Evolutionary conservation across 805 yeast species (phyloP).

Genomic region (Candida mattraensis): DNA sequence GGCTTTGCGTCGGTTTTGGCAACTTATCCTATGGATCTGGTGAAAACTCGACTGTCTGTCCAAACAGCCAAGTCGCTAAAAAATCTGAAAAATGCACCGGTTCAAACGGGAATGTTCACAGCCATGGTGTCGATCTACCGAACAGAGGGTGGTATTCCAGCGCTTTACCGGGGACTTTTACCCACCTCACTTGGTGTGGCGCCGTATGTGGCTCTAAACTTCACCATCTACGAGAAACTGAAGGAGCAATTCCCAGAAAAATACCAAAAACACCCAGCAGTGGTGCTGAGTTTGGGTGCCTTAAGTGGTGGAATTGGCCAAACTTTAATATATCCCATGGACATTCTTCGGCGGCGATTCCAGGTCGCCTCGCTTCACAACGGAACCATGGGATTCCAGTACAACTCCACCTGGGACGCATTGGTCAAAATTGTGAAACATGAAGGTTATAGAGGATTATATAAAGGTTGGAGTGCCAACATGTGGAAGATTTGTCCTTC

Average conservation of each 20-base stretch:
- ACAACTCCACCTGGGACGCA: conserved; percentile 76
- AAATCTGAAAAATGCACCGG: conserved; percentile 44
- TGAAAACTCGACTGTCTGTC: conserved; percentile 84
- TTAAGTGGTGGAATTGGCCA: conserved; percentile 88
- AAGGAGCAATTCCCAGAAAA: conserved; percentile 51
- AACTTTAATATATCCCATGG: conserved; percentile 87
- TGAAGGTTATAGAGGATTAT: conserved; percentile 76
- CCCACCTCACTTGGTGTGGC: conserved; percentile 96
- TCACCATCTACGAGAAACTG: conserved; percentile 82
- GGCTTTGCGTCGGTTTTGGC: conserved; percentile 78
- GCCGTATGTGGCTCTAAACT: conserved; percentile 92
- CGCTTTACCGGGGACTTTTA: conserved; percentile 78
- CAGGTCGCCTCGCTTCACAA: conserved; percentile 86
- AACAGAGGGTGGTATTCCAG: conserved; percentile 79
- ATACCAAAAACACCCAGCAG: conserved; percentile 36
- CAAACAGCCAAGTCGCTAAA: conserved; percentile 69
- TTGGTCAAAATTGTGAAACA: conserved; percentile 60
- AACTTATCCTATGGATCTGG: conserved; percentile 90
- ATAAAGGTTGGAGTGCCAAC: conserved; percentile 76
- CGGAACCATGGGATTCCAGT: conserved; percentile 77
- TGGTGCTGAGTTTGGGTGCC: conserved; percentile 78
- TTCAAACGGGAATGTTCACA: conserved; percentile 71
- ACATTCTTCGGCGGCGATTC: conserved; percentile 81
- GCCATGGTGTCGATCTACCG: conserved; percentile 59
- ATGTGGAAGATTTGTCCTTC: conserved; percentile 89